Conservation (phyloP, 169 alveolate genomes). For the Eimeria nieschulzi region DNA sequence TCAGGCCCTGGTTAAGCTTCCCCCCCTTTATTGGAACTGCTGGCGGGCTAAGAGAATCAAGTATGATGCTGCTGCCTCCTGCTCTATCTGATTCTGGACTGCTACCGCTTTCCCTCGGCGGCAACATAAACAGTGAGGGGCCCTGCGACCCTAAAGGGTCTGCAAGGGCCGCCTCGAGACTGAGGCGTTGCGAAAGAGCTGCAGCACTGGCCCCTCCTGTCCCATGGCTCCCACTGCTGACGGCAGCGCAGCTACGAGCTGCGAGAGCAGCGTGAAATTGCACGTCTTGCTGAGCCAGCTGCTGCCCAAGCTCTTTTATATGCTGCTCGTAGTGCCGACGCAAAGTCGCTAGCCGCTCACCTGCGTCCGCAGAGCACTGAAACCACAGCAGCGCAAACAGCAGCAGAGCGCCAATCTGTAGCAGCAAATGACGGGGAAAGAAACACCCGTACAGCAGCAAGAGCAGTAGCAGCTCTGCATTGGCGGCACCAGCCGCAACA, state of each 20-base stretch:
- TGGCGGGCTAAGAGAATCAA: background rate
- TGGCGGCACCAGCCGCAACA: too few species aligned
- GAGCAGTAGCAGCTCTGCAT: too few species aligned
- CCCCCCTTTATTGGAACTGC: background rate
- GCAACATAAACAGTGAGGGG: background rate
- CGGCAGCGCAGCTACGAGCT: background rate
- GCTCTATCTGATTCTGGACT: background rate
- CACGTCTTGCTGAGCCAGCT: slow-evolving; percentile 38
- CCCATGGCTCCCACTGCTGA: background rate
- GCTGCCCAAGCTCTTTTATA: slow-evolving; percentile 28
- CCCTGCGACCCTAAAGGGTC: slow-evolving; percentile 5
- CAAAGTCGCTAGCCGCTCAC: slow-evolving; percentile 50
- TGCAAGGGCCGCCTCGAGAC: slow-evolving; percentile 1
- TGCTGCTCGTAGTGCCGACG: slow-evolving; percentile 42
- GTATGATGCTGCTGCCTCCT: background rate
- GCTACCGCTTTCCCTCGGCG: background rate
- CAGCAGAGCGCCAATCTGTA: background rate
- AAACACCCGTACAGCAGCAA: too few species aligned
- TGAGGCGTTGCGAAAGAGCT: background rate
- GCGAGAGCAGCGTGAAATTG: slow-evolving; percentile 32
- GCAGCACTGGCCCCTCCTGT: background rate
- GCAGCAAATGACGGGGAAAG: background rate
- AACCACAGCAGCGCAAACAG: background rate
- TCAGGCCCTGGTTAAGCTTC: background rate
- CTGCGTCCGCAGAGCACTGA: slow-evolving; percentile 45